A percentile compares a stretch with the other conserved stretches of the same genome.
Evolutionary conservation across 306 rosid genomes (phyloP).

Genomic region (Dalbergia cultrata): DNA sequence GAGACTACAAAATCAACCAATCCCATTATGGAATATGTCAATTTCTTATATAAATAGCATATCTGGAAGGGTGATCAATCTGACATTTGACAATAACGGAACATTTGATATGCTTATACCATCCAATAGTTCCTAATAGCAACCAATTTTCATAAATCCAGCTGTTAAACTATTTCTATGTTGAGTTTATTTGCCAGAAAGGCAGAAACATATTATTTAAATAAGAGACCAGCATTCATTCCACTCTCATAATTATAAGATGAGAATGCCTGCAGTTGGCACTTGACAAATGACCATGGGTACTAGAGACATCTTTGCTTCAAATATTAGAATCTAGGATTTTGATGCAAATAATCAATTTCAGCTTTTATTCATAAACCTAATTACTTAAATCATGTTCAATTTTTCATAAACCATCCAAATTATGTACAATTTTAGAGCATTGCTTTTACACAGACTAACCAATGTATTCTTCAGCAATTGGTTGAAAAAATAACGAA

Average conservation of each 20-base stretch:
- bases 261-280: slow-evolving; percentile 35
- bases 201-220: slow-evolving; percentile 13
- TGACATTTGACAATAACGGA: slow-evolving; percentile 7
- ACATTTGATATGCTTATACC: neutral
- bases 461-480: slow-evolving; percentile 8
- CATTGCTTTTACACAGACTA: slow-evolving; percentile 8
- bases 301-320: slow-evolving; percentile 8
- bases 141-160: slow-evolving; percentile 28
- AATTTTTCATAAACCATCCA: slow-evolving; percentile 17
- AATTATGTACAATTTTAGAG: neutral
- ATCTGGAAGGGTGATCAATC: neutral
- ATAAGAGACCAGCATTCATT: slow-evolving; percentile 26
- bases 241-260: slow-evolving; percentile 22
- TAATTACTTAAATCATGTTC: slow-evolving; percentile 22
- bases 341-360: slow-evolving; percentile 29
- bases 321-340: slow-evolving; percentile 17
- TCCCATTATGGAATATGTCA: slow-evolving; percentile 15
- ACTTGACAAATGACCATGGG: slow-evolving; percentile 30
- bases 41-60: slow-evolving; percentile 12
- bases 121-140: slow-evolving; percentile 29
- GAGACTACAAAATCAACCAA: slow-evolving; percentile 38
- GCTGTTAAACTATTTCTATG: slow-evolving; percentile 24
- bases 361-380: slow-evolving; percentile 15
- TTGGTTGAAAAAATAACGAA: neutral
- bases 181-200: slow-evolving; percentile 22